phyloP scores from a whole-genome alignment of 208 protist species.

The Trypanosoma congolense region DNA sequence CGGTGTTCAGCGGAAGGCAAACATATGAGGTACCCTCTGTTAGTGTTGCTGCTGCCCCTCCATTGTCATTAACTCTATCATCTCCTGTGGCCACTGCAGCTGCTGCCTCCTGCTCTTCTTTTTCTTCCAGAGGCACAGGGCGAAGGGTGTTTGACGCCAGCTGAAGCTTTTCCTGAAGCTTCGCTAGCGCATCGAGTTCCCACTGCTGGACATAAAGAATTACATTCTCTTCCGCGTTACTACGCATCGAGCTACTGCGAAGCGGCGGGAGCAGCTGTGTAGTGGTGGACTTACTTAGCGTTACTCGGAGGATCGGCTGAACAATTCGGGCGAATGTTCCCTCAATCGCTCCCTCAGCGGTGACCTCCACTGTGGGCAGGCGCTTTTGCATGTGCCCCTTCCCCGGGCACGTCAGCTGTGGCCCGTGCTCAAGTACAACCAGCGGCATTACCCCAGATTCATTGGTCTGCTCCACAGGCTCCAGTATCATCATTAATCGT shows the following conservation, averaged over 20 bases:
- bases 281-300: slow-evolving; percentile 31
- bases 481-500: slow-evolving; percentile 63
- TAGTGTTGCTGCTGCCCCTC: neutral
- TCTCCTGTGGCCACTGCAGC: neutral
- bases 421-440: slow-evolving; percentile 56
- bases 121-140: neutral
- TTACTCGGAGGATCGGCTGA: slow-evolving; percentile 44
- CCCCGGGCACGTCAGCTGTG: slow-evolving; percentile 34
- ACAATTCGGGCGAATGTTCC: slow-evolving; percentile 44
- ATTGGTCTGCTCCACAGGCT: slow-evolving; percentile 7
- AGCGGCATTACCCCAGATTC: slow-evolving; percentile 15
- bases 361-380: slow-evolving; percentile 47
- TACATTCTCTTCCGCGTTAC: slow-evolving; percentile 57
- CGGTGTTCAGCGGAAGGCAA: slow-evolving; percentile 40
- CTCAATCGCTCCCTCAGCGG: slow-evolving; percentile 34
- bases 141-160: slow-evolving; percentile 11
- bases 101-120: slow-evolving; percentile 5
- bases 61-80: neutral
- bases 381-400: slow-evolving; percentile 37
- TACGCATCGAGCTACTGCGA: slow-evolving; percentile 41
- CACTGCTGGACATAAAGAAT: slow-evolving; percentile 71
- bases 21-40: slow-evolving; percentile 37
- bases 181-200: slow-evolving; percentile 51
- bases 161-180: slow-evolving; percentile 43
- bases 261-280: slow-evolving; percentile 47